phyloP scores from a whole-genome alignment of 179 eudicot species.

The Kewa caespitosa region DNA sequence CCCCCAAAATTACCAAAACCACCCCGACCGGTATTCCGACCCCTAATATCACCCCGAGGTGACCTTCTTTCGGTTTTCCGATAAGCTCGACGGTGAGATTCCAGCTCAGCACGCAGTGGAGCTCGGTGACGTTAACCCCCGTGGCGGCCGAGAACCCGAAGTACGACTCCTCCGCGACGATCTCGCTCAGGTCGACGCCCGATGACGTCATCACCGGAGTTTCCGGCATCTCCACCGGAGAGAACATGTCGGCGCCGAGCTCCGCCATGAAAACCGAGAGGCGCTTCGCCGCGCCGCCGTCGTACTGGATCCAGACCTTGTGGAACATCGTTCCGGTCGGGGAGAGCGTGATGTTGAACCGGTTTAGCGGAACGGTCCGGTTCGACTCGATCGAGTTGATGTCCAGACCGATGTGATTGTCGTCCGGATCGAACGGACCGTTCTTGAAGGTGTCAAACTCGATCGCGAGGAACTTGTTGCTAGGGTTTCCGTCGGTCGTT shows the following conservation, averaged over 20 bases:
- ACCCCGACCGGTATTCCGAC: conserved; percentile 27
- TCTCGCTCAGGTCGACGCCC: conserved; percentile 42
- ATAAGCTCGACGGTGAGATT: conserved; percentile 56
- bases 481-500: conserved; percentile 34
- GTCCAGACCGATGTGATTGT: conserved; percentile 64
- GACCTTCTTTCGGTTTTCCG: conserved; percentile 10
- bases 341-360: conserved; percentile 37
- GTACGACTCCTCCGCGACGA: conserved; percentile 46
- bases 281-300: conserved; percentile 42
- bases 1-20: conserved; percentile 18
- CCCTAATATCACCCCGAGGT: conserved; percentile 11
- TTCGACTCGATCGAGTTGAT: conserved; percentile 50
- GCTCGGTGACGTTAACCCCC: conserved; percentile 34
- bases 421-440: conserved; percentile 52
- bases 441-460: conserved; percentile 71
- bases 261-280: conserved; percentile 55
- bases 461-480: conserved; percentile 57
- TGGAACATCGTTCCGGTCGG: conserved; percentile 39
- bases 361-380: conserved; percentile 31
- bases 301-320: conserved; percentile 71
- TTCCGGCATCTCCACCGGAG: conserved; percentile 30
- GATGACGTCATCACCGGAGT: conserved; percentile 37
- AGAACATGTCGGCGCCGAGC: conserved; percentile 2
- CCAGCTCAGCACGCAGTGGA: conserved; percentile 83
- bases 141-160: conserved; percentile 87